Conservation (phyloP, 176 grass and related monocot species). For the Hsuehochloa calcarea region DNA sequence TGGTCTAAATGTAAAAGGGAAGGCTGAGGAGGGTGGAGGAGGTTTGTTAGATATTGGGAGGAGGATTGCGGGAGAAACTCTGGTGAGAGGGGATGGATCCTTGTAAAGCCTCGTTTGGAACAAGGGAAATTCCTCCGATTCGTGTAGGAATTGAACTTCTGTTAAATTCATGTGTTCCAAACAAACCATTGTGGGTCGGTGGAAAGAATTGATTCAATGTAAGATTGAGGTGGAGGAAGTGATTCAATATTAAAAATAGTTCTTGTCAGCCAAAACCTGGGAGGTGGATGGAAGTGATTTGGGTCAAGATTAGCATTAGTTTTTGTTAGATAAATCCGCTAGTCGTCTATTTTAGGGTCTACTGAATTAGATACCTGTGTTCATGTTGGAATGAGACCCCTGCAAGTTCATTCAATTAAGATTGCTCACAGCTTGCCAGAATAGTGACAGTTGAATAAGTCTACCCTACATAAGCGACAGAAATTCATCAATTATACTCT, state of each 20-base stretch:
- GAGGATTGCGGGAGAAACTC: too few relatives aligned
- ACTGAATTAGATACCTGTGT: neutral
- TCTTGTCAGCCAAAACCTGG: neutral
- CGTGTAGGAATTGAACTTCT: neutral
- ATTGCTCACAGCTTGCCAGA: conserved; percentile 1
- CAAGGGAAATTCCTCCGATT: neutral
- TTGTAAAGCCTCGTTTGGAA: neutral
- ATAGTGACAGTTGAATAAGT: neutral
- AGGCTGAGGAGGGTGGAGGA: too few relatives aligned
- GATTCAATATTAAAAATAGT: neutral
- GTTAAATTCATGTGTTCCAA: neutral
- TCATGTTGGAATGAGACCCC: neutral
- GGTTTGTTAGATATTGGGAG: too few relatives aligned
- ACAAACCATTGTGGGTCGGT: neutral
- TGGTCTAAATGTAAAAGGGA: too few relatives aligned
- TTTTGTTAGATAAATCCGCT: neutral
- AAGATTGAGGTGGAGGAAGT: neutral
- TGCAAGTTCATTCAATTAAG: conserved; percentile 22
- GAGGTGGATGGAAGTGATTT: neutral
- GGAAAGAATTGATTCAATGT: neutral
- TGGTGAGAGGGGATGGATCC: neutral
- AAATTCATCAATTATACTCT: neutral
- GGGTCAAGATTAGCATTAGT: neutral
- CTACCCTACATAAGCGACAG: neutral
- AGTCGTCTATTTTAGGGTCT: neutral